These are phyloP conservation scores for Glycyrrhiza uralensis DNA, from an alignment of 306 rosid species.

Conservation along the genomic window DNA sequence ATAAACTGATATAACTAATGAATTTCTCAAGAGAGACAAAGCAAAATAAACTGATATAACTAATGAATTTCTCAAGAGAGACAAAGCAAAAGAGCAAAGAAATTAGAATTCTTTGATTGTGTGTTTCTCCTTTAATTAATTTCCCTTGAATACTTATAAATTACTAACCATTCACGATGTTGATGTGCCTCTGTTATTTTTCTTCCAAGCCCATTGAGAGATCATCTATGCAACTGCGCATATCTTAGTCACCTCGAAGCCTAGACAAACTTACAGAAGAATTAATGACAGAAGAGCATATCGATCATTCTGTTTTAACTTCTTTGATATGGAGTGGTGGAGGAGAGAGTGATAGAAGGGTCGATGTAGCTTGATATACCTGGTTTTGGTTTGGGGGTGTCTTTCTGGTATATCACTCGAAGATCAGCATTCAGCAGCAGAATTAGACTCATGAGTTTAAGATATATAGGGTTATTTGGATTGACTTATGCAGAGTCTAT, in stretches of 20 bases:
- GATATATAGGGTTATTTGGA: conserved; percentile 25
- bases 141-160: background rate
- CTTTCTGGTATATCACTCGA: conserved; percentile 28
- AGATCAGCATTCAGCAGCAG: conserved; percentile 22
- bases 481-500: too few relatives aligned
- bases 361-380: background rate
- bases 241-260: background rate
- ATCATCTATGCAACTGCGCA: conserved; percentile 13
- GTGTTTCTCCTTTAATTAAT: background rate
- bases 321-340: background rate
- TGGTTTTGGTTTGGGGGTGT: conserved; percentile 26
- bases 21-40: background rate
- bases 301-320: conserved; percentile 6
- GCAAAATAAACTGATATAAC: background rate
- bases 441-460: conserved; percentile 34
- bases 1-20: background rate
- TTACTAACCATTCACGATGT: conserved; percentile 34
- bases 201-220: background rate
- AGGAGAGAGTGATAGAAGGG: conserved; percentile 5
- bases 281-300: conserved; percentile 3
- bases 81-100: background rate
- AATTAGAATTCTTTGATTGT: background rate
- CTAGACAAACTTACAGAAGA: background rate
- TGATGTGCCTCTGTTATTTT: background rate
- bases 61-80: background rate